Conservation (phyloP, 1,284 basidiomycete species). For the Microbotryum intermedium region DNA sequence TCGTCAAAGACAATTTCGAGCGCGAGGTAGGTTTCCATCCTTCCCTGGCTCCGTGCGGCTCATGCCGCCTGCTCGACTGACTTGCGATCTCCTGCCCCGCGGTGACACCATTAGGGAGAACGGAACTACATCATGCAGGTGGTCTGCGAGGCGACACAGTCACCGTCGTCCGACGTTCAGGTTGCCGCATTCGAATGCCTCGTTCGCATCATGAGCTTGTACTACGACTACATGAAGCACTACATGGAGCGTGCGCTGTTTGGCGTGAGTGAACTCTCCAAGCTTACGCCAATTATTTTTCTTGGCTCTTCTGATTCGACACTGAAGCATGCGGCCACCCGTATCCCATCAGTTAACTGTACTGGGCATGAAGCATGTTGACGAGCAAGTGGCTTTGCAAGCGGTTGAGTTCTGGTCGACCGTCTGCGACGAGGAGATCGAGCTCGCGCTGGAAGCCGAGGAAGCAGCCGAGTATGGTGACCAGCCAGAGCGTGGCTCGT, state of each 20-base stretch:
- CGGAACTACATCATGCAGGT: slow-evolving; percentile 99
- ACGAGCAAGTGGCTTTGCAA: slow-evolving; percentile 87
- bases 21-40: slow-evolving; percentile 58
- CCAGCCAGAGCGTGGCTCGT: slow-evolving; percentile 66
- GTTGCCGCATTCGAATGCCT: slow-evolving; percentile 90
- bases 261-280: slow-evolving; percentile 54
- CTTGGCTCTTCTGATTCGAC: neutral
- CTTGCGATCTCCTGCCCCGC: slow-evolving; percentile 9
- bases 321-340: neutral
- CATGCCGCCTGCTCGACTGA: neutral
- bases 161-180: slow-evolving; percentile 65
- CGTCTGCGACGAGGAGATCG: slow-evolving; percentile 95
- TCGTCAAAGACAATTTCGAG: slow-evolving; percentile 96
- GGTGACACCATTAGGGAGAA: slow-evolving; percentile 59
- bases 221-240: slow-evolving; percentile 98
- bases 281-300: neutral
- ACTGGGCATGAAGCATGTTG: slow-evolving; percentile 92
- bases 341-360: slow-evolving; percentile 67
- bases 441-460: slow-evolving; percentile 81
- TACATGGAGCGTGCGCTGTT: slow-evolving; percentile 99
- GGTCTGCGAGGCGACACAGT: slow-evolving; percentile 97
- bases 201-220: slow-evolving; percentile 92
- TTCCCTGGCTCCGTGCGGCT: slow-evolving; percentile 15
- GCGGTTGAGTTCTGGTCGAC: slow-evolving; percentile 99
- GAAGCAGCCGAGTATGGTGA: slow-evolving; percentile 90